These are phyloP conservation scores for Diaporthe citrichinensis DNA, from an alignment of 2,329 filamentous ascomycete genomes.

Conservation along the genomic window DNA sequence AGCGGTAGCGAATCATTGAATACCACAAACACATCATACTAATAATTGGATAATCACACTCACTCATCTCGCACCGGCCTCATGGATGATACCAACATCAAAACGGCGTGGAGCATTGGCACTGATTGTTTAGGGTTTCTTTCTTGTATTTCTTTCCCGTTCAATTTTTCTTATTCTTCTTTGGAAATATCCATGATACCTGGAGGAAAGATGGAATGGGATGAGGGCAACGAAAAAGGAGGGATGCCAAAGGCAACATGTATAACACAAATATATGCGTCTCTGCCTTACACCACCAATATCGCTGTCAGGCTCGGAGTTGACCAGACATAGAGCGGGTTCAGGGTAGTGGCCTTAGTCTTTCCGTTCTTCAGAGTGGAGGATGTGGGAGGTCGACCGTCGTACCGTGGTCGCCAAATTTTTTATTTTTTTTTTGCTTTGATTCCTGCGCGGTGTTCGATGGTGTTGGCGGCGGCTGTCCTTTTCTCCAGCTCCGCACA, in stretches of 20 bases:
- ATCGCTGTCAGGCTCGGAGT: slow-evolving; percentile 20
- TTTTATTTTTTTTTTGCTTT: background rate
- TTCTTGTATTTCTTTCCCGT: slow-evolving; percentile 4
- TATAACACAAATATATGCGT: slow-evolving; percentile 15
- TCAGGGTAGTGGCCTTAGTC: background rate
- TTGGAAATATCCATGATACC: slow-evolving; percentile 39
- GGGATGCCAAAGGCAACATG: background rate
- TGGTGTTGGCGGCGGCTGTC: slow-evolving; percentile 31
- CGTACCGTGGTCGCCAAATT: background rate
- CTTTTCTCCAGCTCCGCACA: slow-evolving; percentile 2
- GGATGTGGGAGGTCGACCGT: background rate
- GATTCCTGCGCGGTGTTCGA: slow-evolving; percentile 27
- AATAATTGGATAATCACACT: slow-evolving; percentile 40
- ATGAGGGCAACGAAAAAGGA: background rate
- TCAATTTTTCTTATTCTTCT: slow-evolving; percentile 12
- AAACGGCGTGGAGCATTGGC: slow-evolving; percentile 32
- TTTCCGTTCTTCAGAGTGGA: background rate
- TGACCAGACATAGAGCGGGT: slow-evolving; percentile 20
- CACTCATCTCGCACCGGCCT: slow-evolving; percentile 18
- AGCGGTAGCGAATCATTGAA: slow-evolving; percentile 19
- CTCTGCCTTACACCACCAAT: background rate
- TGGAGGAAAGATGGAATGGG: slow-evolving; percentile 20
- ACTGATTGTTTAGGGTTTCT: slow-evolving; percentile 6
- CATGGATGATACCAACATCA: slow-evolving; percentile 23
- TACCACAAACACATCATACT: background rate